These are phyloP conservation scores for Pholiota microspora DNA, from an alignment of 768 basidiomycete genomes.

Conservation along the genomic window DNA sequence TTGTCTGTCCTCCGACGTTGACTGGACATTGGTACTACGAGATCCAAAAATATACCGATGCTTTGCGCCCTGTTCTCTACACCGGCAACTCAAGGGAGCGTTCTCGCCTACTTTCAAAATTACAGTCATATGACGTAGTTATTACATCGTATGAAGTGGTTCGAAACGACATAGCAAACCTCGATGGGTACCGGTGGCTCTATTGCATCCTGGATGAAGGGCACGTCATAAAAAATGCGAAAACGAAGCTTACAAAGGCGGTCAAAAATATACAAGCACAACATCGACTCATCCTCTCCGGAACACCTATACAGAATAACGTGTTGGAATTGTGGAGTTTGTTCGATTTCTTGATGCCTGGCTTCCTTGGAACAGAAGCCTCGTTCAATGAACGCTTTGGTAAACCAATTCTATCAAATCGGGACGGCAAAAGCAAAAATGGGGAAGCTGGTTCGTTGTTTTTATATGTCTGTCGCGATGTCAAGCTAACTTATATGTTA, in stretches of 20 bases:
- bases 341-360: constrained; percentile 99
- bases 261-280: constrained; percentile 89
- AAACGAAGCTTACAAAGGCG: constrained; percentile 96
- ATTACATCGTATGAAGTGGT: constrained; percentile 98
- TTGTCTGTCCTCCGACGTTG: constrained; percentile 95
- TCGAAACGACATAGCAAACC: constrained; percentile 82
- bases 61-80: constrained; percentile 83
- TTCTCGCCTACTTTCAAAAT: constrained; percentile 56
- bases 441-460: constrained; percentile 81
- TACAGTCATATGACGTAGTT: constrained; percentile 81
- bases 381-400: constrained; percentile 95
- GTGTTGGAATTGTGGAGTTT: constrained; percentile 97
- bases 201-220: constrained; percentile 99
- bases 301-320: constrained; percentile 99
- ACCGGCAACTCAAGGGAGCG: constrained; percentile 87
- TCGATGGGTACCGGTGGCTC: constrained; percentile 80
- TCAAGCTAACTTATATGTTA: constrained; percentile 2
- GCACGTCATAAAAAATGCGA: constrained; percentile 98
- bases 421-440: constrained; percentile 93
- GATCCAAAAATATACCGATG: constrained; percentile 87
- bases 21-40: constrained; percentile 99
- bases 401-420: constrained; percentile 91
- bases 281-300: constrained; percentile 92
- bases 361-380: constrained; percentile 93
- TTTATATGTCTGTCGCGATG: background rate